These are phyloP conservation scores for Neofusicoccum parvum DNA, from an alignment of 2,329 filamentous ascomycete genomes.

Conservation along the genomic window DNA sequence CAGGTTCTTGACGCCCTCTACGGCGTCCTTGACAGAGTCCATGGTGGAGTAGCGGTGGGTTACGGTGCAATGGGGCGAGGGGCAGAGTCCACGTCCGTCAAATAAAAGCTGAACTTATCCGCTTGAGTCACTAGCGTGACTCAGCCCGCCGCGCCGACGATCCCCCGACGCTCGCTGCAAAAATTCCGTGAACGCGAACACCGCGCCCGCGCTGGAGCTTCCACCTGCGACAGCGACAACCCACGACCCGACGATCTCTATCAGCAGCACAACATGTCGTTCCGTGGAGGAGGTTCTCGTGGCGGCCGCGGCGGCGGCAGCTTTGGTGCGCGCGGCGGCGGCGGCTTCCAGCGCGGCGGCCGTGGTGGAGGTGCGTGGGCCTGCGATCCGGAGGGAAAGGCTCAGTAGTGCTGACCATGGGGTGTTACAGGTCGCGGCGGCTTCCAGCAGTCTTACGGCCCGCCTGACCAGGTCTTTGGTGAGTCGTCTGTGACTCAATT, in stretches of 20 bases:
- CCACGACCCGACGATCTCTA: constrained; percentile 29
- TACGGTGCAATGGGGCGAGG: constrained; percentile 17
- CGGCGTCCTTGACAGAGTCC: constrained; percentile 54
- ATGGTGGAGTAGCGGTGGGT: constrained; percentile 37
- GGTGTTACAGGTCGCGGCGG: constrained; percentile 38
- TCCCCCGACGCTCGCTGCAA: constrained; percentile 14
- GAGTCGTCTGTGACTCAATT: constrained; percentile 22
- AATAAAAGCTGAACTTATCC: constrained; percentile 14
- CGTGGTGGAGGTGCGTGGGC: constrained; percentile 48
- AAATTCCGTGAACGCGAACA: constrained; percentile 14
- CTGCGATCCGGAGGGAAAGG: neutral
- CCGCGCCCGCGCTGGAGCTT: constrained; percentile 18
- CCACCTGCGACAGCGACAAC: constrained; percentile 5
- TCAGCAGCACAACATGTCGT: constrained; percentile 58
- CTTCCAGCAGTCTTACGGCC: constrained; percentile 44
- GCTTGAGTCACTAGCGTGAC: constrained; percentile 18
- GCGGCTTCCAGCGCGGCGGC: constrained; percentile 54
- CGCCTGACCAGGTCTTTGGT: constrained; percentile 49
- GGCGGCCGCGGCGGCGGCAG: constrained; percentile 47
- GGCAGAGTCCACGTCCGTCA: constrained; percentile 20
- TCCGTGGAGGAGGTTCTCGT: constrained; percentile 50
- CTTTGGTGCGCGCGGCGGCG: constrained; percentile 49
- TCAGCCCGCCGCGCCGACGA: constrained; percentile 24
- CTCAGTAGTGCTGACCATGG: constrained; percentile 17
- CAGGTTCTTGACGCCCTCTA: constrained; percentile 64